Evolutionary conservation across 306 rosid species (phyloP).

Genomic region (Lathyrus aphaca): DNA sequence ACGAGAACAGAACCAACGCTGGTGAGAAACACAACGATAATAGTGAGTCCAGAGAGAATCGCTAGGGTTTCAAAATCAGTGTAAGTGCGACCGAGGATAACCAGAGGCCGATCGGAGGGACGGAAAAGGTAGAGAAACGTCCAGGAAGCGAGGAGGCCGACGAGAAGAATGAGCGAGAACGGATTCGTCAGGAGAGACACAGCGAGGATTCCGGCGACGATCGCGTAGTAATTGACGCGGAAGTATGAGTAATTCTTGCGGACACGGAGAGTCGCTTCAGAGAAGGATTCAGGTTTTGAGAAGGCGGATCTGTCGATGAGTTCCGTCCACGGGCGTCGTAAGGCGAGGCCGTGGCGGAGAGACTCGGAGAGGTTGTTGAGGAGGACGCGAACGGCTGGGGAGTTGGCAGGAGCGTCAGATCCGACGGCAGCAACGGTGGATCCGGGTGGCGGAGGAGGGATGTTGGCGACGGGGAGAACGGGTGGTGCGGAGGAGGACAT

Average conservation of each 20-base stretch:
- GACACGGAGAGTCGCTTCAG: slow-evolving; percentile 82
- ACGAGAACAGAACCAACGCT: slow-evolving; percentile 80
- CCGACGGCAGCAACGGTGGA: slow-evolving; percentile 25
- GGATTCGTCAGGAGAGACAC: slow-evolving; percentile 79
- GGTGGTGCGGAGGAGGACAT: slow-evolving; percentile 61
- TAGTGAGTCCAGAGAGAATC: slow-evolving; percentile 53
- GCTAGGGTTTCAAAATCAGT: slow-evolving; percentile 74
- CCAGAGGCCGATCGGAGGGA: slow-evolving; percentile 88
- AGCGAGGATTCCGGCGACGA: slow-evolving; percentile 52
- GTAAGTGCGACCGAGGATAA: slow-evolving; percentile 71
- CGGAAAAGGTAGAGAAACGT: slow-evolving; percentile 94
- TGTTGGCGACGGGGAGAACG: slow-evolving; percentile 60
- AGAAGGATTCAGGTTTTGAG: slow-evolving; percentile 71
- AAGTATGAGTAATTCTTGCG: slow-evolving; percentile 88
- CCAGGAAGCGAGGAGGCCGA: slow-evolving; percentile 79
- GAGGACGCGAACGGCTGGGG: slow-evolving; percentile 71
- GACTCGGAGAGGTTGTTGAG: slow-evolving; percentile 54
- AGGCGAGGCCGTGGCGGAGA: slow-evolving; percentile 72
- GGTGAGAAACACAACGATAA: slow-evolving; percentile 76
- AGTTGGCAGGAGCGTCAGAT: slow-evolving; percentile 53
- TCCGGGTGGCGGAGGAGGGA: slow-evolving; percentile 13
- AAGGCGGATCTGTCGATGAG: slow-evolving; percentile 72
- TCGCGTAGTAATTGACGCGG: slow-evolving; percentile 77
- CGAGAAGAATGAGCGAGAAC: slow-evolving; percentile 60
- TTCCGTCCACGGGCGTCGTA: slow-evolving; percentile 92